These are phyloP conservation scores for Fusarium zealandicum DNA, from an alignment of 2,329 filamentous ascomycete genomes.

Conservation along the genomic window DNA sequence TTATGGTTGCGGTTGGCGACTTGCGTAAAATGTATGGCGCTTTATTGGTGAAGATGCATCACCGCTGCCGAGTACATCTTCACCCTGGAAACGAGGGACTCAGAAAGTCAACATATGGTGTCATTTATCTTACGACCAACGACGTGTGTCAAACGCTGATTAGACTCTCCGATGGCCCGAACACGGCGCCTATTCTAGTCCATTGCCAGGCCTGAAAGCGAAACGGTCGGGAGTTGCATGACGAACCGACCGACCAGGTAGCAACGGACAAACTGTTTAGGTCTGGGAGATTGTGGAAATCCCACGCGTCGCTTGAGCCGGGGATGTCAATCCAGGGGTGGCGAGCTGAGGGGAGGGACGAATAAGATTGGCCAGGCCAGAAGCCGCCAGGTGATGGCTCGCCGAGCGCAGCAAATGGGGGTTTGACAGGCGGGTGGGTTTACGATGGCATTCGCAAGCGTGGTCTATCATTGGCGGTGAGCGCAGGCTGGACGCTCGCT, in stretches of 20 bases:
- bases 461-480: constrained; percentile 34
- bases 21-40: too few relatives aligned
- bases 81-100: too few relatives aligned
- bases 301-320: neutral
- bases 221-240: neutral
- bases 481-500: constrained; percentile 12
- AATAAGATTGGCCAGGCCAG: neutral
- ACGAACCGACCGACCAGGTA: neutral
- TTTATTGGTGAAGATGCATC: too few relatives aligned
- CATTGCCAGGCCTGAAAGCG: neutral
- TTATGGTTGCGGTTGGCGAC: too few relatives aligned
- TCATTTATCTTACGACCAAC: constrained; percentile 4
- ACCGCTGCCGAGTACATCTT: too few relatives aligned
- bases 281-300: neutral
- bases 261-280: neutral
- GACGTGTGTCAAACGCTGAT: neutral
- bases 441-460: constrained; percentile 12
- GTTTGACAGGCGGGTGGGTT: neutral
- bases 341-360: neutral
- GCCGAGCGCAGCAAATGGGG: neutral
- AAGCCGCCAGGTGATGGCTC: neutral
- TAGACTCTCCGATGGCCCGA: neutral
- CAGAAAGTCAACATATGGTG: neutral
- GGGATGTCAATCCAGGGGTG: neutral
- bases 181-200: constrained; percentile 6